These are phyloP conservation scores for Entomortierella parvispora DNA, from an alignment of 192 early-diverging fungal species.

Conservation along the genomic window DNA sequence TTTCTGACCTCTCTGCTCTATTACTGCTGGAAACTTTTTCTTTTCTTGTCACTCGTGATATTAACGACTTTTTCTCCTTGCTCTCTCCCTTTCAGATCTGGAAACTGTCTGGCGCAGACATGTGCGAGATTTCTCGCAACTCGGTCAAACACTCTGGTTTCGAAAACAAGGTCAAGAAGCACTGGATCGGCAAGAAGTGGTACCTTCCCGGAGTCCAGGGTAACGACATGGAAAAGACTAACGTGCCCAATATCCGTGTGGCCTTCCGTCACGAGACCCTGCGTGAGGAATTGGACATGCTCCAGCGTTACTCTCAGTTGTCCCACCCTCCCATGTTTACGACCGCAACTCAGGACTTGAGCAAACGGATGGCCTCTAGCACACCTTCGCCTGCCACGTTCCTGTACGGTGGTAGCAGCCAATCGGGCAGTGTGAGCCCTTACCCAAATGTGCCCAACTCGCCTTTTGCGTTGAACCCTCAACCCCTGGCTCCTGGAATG, in stretches of 20 bases:
- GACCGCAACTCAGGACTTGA: constrained; percentile 23
- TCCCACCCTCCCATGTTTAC: constrained; percentile 41
- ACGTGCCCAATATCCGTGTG: constrained; percentile 91
- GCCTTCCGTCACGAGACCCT: constrained; percentile 89
- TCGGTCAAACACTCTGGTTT: constrained; percentile 92
- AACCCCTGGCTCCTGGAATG: neutral
- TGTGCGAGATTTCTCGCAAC: constrained; percentile 97
- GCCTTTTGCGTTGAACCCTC: constrained; percentile 39
- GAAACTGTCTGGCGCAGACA: constrained; percentile 92
- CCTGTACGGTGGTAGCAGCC: neutral
- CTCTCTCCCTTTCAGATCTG: constrained; percentile 74
- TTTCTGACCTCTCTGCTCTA: neutral
- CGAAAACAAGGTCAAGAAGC: constrained; percentile 90
- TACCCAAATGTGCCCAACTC: constrained; percentile 13
- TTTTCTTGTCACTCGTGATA: neutral
- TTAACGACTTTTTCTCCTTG: constrained; percentile 1
- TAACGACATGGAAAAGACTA: constrained; percentile 94
- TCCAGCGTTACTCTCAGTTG: constrained; percentile 57
- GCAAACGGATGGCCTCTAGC: constrained; percentile 47
- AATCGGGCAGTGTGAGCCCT: neutral
- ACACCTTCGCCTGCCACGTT: constrained; percentile 36
- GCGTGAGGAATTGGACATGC: constrained; percentile 78
- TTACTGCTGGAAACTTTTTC: neutral
- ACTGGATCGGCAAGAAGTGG: constrained; percentile 92
- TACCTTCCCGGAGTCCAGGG: constrained; percentile 80